Evolutionary conservation across 306 rosid species (phyloP).

Genomic region (Cicer yamashitae): DNA sequence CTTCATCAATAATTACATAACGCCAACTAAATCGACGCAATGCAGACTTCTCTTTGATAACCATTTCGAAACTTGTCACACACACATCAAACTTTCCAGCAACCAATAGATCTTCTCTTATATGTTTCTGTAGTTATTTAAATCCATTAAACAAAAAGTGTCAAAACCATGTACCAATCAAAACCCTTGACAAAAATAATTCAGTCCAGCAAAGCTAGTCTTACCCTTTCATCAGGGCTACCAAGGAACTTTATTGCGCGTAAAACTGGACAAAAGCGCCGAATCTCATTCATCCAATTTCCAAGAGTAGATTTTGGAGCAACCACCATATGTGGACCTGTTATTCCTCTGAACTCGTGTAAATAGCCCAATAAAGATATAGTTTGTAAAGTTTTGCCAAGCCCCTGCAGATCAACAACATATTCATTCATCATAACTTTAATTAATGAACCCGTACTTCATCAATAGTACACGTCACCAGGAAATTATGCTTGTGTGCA

Average conservation of each 20-base stretch:
- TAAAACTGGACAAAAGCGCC: slow-evolving; percentile 87
- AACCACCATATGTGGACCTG: slow-evolving; percentile 98
- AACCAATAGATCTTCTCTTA: slow-evolving; percentile 84
- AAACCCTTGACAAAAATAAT: slow-evolving; percentile 23
- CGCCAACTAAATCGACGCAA: slow-evolving; percentile 97
- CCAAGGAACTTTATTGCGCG: slow-evolving; percentile 96
- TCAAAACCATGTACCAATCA: slow-evolving; percentile 5
- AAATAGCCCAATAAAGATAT: slow-evolving; percentile 92
- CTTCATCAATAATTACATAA: slow-evolving; percentile 93
- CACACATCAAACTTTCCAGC: slow-evolving; percentile 97
- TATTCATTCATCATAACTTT: slow-evolving; percentile 2
- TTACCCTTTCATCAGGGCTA: slow-evolving; percentile 93
- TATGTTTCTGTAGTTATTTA: slow-evolving; percentile 66
- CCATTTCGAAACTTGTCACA: slow-evolving; percentile 99
- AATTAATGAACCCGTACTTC: slow-evolving; percentile 16
- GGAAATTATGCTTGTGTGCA: neutral
- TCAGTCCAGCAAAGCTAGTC: slow-evolving; percentile 36
- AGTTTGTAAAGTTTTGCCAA: slow-evolving; percentile 96
- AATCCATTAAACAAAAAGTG: slow-evolving; percentile 1
- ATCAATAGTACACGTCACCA: slow-evolving; percentile 26
- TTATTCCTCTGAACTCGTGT: slow-evolving; percentile 92
- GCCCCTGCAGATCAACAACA: slow-evolving; percentile 68
- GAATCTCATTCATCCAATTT: slow-evolving; percentile 99
- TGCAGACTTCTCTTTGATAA: slow-evolving; percentile 86
- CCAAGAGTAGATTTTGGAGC: slow-evolving; percentile 99